phyloP scores from a whole-genome alignment of 2,329 filamentous ascomycete species.

The Pleurostoma richardsiae region DNA sequence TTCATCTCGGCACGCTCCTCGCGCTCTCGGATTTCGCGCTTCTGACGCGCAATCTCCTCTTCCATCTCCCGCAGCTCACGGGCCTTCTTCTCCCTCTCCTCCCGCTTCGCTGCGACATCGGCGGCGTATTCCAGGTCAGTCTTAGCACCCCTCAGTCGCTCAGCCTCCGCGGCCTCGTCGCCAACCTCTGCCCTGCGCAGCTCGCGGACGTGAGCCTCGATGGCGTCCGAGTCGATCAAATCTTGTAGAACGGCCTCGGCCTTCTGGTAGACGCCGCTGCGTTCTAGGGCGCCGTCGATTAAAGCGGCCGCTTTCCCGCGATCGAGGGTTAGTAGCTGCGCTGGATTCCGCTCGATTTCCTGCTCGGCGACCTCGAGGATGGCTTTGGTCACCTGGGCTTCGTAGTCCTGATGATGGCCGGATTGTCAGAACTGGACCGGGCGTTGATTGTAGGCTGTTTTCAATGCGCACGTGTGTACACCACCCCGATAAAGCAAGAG shows the following conservation, averaged over 20 bases:
- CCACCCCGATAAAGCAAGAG: too few species aligned
- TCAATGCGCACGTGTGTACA: too few species aligned
- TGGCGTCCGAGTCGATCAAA: constrained; percentile 62
- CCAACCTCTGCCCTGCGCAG: constrained; percentile 65
- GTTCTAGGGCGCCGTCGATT: constrained; percentile 73
- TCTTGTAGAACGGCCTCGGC: constrained; percentile 63
- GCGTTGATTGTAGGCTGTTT: neutral
- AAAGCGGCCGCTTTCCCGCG: constrained; percentile 69
- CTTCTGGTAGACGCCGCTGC: constrained; percentile 69
- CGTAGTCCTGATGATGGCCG: constrained; percentile 54
- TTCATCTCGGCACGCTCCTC: constrained; percentile 33
- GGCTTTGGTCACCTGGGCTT: constrained; percentile 59
- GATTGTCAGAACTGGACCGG: neutral
- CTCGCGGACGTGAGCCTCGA: constrained; percentile 65
- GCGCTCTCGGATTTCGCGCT: constrained; percentile 49
- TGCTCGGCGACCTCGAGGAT: constrained; percentile 66
- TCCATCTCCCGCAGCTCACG: constrained; percentile 56
- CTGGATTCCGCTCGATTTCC: constrained; percentile 71
- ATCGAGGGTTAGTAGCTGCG: constrained; percentile 66
- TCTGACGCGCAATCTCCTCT: constrained; percentile 55
- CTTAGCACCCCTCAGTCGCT: constrained; percentile 61
- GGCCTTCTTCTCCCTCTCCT: constrained; percentile 56
- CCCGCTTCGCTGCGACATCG: constrained; percentile 56
- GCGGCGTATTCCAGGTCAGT: constrained; percentile 69
- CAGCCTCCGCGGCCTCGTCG: constrained; percentile 60